A percentile compares a stretch with the other conserved stretches of the same genome.
Evolutionary conservation across 805 yeast species (phyloP).

Genomic region (Kuraishia floccosa): DNA sequence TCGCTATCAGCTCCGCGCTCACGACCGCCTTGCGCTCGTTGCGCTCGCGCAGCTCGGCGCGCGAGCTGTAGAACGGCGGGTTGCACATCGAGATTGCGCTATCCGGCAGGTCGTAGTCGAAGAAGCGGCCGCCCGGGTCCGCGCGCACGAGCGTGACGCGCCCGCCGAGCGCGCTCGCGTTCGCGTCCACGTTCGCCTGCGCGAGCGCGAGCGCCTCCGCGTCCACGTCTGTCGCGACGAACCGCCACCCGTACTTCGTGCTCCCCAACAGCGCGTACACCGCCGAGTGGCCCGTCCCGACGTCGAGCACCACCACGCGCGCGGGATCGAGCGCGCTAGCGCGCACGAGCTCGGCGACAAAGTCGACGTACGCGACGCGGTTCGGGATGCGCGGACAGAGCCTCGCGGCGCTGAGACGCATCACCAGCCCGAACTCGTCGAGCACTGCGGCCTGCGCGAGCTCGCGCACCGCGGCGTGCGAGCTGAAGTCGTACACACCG

Average conservation of each 20-base stretch:
- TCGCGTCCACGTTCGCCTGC: constrained; percentile 12
- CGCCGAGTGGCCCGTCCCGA: constrained; percentile 39
- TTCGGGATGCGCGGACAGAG: constrained; percentile 21
- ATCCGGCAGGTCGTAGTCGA: constrained; percentile 3
- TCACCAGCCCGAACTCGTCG: constrained; percentile 7
- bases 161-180: constrained; percentile 12
- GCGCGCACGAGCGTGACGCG: constrained; percentile 8
- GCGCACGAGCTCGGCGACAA: constrained; percentile 8
- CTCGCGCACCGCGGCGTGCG: constrained; percentile 10
- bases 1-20: constrained; percentile 16
- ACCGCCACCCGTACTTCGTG: constrained; percentile 11
- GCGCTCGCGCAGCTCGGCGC: constrained; percentile 17
- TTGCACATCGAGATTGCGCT: constrained; percentile 30
- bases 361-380: constrained; percentile 15
- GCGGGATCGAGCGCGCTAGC: too few species aligned
- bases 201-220: constrained; percentile 19
- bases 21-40: constrained; percentile 11
- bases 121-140: constrained; percentile 7
- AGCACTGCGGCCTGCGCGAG: constrained; percentile 11
- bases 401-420: constrained; percentile 7
- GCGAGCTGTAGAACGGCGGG: constrained; percentile 37
- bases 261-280: constrained; percentile 32
- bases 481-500: constrained; percentile 10
- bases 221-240: constrained; percentile 33
- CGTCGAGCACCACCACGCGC: constrained; percentile 22